These are phyloP conservation scores for Candida glaebosa DNA, from an alignment of 805 yeast species.

Conservation along the genomic window DNA sequence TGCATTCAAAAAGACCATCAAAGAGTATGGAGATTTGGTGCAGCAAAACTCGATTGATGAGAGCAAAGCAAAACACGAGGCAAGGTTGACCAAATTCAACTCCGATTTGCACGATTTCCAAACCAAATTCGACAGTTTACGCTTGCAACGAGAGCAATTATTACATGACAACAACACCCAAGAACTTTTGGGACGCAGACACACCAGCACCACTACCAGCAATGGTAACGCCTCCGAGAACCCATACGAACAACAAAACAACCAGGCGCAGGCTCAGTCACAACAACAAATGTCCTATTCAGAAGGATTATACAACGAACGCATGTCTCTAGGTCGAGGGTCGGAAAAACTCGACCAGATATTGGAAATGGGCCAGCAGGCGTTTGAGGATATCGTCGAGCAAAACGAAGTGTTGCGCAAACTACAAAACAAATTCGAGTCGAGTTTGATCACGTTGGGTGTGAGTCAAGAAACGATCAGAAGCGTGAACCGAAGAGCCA, in stretches of 20 bases:
- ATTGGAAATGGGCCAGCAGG: conserved; percentile 81
- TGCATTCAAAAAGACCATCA: conserved; percentile 70
- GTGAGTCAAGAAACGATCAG: conserved; percentile 82
- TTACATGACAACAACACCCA: conserved; percentile 45
- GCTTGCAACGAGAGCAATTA: conserved; percentile 51
- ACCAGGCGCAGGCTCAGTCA: conserved; percentile 17
- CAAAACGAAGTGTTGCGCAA: conserved; percentile 71
- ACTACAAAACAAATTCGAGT: conserved; percentile 61
- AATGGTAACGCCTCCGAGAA: conserved; percentile 37
- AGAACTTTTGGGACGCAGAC: conserved; percentile 55
- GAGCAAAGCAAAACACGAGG: conserved; percentile 52
- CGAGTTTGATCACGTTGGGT: conserved; percentile 76
- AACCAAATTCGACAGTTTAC: conserved; percentile 50
- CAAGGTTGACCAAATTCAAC: conserved; percentile 57
- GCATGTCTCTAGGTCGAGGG: conserved; percentile 59
- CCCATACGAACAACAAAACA: conserved; percentile 39
- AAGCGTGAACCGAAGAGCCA: conserved; percentile 74
- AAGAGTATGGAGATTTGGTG: conserved; percentile 58
- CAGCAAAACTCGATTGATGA: conserved; percentile 56
- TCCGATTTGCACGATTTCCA: conserved; percentile 44
- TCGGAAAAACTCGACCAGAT: conserved; percentile 85
- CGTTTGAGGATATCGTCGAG: conserved; percentile 80
- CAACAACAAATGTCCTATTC: conserved; percentile 36
- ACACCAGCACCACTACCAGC: conserved; percentile 19
- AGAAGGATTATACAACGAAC: conserved; percentile 71